Percentiles rank a stretch among this genome's conserved stretches.
These are phyloP conservation scores for Sporothrix curviconia DNA, from an alignment of 2,329 filamentous ascomycete species.

Conservation along the genomic window DNA sequence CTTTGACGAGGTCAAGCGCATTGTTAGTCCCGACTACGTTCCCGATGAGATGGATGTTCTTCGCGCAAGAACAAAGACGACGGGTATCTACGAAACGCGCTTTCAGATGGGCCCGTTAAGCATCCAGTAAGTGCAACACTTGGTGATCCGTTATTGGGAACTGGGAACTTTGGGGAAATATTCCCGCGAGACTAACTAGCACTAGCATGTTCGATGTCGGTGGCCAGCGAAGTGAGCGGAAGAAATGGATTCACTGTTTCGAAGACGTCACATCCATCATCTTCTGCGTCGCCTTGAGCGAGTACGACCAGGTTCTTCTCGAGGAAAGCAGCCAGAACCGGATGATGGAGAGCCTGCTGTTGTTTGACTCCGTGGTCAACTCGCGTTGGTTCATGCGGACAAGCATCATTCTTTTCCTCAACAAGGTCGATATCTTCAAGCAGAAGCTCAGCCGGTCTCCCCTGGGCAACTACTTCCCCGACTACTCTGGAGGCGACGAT, in stretches of 20 bases:
- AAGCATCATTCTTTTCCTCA: conserved; percentile 96
- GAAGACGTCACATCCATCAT: conserved; percentile 99
- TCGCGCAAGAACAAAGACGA: conserved; percentile 93
- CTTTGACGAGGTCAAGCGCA: conserved; percentile 85
- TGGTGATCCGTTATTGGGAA: too few species aligned
- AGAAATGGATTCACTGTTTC: conserved; percentile 99
- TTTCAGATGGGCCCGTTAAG: conserved; percentile 98
- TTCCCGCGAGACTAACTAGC: too few species aligned
- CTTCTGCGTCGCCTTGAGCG: conserved; percentile 94
- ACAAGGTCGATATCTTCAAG: conserved; percentile 98
- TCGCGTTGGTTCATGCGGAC: conserved; percentile 99
- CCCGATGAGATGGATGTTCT: conserved; percentile 93
- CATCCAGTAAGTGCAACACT: conserved; percentile 72
- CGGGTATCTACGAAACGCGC: conserved; percentile 96
- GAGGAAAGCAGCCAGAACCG: conserved; percentile 99
- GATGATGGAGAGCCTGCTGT: conserved; percentile 96
- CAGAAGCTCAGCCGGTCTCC: conserved; percentile 87
- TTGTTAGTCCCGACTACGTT: conserved; percentile 77
- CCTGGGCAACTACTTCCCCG: conserved; percentile 90
- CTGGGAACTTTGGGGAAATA: too few species aligned
- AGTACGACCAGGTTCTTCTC: conserved; percentile 94
- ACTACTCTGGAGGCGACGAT: conserved; percentile 95
- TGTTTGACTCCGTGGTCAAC: conserved; percentile 98
- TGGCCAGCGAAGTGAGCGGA: conserved; percentile 91
- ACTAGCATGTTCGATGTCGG: conserved; percentile 97